Conservation (phyloP, 768 basidiomycete genomes). For the Amanita fuliginea region DNA sequence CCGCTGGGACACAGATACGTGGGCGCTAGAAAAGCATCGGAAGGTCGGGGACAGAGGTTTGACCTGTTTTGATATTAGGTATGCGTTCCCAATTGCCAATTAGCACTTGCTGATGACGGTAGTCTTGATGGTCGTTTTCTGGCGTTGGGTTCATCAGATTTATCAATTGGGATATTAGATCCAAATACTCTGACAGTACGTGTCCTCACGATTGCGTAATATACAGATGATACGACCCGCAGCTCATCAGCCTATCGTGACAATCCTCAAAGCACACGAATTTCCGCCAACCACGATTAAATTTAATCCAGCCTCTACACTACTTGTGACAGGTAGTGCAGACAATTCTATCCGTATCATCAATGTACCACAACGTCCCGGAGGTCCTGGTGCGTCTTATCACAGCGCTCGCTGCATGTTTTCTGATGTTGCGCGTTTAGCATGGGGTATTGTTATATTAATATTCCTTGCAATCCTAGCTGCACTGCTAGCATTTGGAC, state of each 20-base stretch:
- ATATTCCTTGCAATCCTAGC: conserved; percentile 31
- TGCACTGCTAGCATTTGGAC: conserved; percentile 29
- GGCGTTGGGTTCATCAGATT: conserved; percentile 82
- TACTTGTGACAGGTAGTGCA: conserved; percentile 83
- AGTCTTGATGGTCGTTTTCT: conserved; percentile 77
- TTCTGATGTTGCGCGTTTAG: conserved; percentile 15
- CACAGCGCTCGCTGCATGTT: neutral
- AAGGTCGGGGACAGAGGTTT: conserved; percentile 73
- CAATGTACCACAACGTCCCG: conserved; percentile 49
- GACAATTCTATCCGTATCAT: conserved; percentile 83
- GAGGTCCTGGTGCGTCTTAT: conserved; percentile 38
- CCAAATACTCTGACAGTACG: conserved; percentile 66
- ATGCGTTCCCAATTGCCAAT: neutral
- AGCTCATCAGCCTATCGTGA: conserved; percentile 60
- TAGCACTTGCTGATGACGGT: conserved; percentile 5
- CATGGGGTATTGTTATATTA: conserved; percentile 27
- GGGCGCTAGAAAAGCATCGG: conserved; percentile 54
- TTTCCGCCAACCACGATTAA: conserved; percentile 84
- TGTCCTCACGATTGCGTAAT: neutral
- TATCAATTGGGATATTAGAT: conserved; percentile 77
- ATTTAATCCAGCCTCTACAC: conserved; percentile 75
- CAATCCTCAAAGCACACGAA: conserved; percentile 89
- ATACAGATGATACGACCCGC: neutral
- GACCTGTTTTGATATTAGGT: conserved; percentile 89
- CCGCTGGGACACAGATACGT: conserved; percentile 65